Evolutionary conservation across 192 early-diverging fungal genomes (phyloP).

Genomic region (Borealophlyctis nickersoniae): DNA sequence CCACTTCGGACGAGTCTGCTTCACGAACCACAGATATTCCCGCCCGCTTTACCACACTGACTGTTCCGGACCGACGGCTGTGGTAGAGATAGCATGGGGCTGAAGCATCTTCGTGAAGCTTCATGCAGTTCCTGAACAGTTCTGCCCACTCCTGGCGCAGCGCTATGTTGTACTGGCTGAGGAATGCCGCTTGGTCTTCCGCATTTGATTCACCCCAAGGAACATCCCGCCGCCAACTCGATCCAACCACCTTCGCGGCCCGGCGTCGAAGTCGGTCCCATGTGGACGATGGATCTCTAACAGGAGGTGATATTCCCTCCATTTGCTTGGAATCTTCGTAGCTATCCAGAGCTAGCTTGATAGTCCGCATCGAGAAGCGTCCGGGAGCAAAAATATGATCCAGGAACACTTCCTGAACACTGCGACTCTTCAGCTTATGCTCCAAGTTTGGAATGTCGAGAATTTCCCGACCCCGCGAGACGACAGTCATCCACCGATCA

Average conservation of each 20-base stretch:
- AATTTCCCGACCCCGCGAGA: background rate
- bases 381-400: background rate
- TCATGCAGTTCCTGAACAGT: conserved; percentile 6
- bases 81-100: conserved; percentile 11
- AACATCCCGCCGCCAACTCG: too few relatives aligned
- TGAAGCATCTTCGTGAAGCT: background rate
- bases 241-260: background rate
- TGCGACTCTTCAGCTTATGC: background rate
- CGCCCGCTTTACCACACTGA: conserved; percentile 19
- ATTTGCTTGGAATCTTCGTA: background rate
- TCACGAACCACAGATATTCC: conserved; percentile 11
- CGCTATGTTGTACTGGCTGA: background rate
- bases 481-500: background rate
- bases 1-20: conserved; percentile 11
- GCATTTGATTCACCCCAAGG: background rate
- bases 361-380: background rate
- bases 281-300: too few relatives aligned
- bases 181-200: background rate
- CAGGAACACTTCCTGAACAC: background rate
- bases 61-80: conserved; percentile 3
- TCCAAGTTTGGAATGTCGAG: background rate
- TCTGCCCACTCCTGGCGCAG: conserved; percentile 2
- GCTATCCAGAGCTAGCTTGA: background rate
- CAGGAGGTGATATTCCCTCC: background rate
- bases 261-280: background rate